Conservation (phyloP, 176 grass and related monocot species). For the Chrysopogon serrulatus region DNA sequence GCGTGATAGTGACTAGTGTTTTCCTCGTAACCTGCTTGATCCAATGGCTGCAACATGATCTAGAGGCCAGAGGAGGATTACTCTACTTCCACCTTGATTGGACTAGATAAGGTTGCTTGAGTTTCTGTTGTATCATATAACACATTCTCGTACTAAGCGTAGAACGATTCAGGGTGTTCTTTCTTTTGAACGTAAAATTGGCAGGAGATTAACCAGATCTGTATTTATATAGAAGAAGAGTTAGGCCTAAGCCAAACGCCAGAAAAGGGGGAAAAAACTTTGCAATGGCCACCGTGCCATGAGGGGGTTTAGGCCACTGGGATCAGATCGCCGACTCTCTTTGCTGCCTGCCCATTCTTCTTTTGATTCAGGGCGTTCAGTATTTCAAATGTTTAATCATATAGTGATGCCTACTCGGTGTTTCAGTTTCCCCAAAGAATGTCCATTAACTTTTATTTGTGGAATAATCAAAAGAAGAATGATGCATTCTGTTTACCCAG, state of each 20-base stretch:
- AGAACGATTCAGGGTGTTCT: neutral
- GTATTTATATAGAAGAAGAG: neutral
- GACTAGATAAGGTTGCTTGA: no score
- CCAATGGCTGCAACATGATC: neutral
- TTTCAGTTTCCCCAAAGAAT: neutral
- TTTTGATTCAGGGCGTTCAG: neutral
- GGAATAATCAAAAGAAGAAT: slow-evolving; percentile 9
- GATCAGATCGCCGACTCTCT: neutral
- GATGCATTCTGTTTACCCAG: neutral
- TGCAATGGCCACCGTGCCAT: neutral
- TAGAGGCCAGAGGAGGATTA: neutral
- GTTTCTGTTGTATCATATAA: neutral
- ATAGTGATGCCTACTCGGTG: neutral
- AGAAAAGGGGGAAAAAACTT: neutral
- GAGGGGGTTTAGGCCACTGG: neutral
- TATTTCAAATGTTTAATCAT: slow-evolving; percentile 5
- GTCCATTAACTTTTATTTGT: neutral
- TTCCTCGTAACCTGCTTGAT: neutral
- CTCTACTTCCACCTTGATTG: neutral
- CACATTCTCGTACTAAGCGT: neutral
- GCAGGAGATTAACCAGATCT: neutral
- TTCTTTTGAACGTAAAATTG: neutral
- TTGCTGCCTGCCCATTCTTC: neutral
- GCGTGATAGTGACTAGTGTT: neutral
- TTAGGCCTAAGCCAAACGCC: neutral